Conservation (phyloP, 2,329 filamentous ascomycete species). For the Apiospora koreana region DNA sequence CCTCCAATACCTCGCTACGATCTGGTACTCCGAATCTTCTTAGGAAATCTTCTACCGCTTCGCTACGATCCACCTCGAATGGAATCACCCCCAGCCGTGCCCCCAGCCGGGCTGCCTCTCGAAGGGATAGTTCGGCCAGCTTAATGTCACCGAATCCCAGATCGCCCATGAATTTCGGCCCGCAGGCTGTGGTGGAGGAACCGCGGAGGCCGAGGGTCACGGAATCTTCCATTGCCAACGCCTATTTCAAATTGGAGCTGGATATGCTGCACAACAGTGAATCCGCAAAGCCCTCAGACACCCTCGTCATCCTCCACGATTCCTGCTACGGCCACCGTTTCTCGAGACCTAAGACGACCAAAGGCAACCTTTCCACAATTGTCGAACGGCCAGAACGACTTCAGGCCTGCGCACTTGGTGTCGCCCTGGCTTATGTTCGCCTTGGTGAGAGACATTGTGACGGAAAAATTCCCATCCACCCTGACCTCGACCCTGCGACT, state of each 20-base stretch:
- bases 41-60: constrained; percentile 59
- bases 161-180: not conserved
- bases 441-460: constrained; percentile 78
- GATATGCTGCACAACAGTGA: constrained; percentile 56
- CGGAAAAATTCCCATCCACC: constrained; percentile 67
- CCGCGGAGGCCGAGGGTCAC: constrained; percentile 45
- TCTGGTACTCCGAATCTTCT: constrained; percentile 52
- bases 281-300: constrained; percentile 52
- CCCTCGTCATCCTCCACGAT: constrained; percentile 86
- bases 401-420: constrained; percentile 77
- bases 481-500: constrained; percentile 54
- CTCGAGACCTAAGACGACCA: constrained; percentile 77
- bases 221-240: constrained; percentile 60
- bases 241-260: constrained; percentile 72
- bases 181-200: constrained; percentile 32
- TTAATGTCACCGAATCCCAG: constrained; percentile 42
- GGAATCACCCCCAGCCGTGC: constrained; percentile 38
- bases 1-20: constrained; percentile 55
- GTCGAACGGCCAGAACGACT: constrained; percentile 93
- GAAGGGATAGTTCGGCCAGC: constrained; percentile 50
- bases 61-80: constrained; percentile 52
- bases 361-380: constrained; percentile 72
- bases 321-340: constrained; percentile 93
- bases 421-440: constrained; percentile 87
- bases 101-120: constrained; percentile 41